Evolutionary conservation across 805 yeast genomes (phyloP).

Genomic region (Kodamaea lidongshanica): DNA sequence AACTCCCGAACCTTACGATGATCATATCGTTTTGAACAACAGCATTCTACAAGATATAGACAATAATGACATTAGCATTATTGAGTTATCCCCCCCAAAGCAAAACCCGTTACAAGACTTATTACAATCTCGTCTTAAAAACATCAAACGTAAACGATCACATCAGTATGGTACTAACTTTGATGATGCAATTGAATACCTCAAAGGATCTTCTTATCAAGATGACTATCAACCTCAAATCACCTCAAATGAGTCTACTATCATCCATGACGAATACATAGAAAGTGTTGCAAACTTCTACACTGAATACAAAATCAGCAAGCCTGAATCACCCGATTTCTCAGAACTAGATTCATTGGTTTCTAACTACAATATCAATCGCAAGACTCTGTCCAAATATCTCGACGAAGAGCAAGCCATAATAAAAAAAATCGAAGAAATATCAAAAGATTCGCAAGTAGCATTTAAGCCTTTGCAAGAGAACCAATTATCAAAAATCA

Average conservation of each 20-base stretch:
- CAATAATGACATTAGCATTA: slow-evolving; percentile 1
- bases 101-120: slow-evolving; percentile 3
- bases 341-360: slow-evolving; percentile 21
- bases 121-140: slow-evolving; percentile 2
- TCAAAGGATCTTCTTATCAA: slow-evolving; percentile 19
- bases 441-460: slow-evolving; percentile 5
- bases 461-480: slow-evolving; percentile 18
- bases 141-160: not conserved
- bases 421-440: slow-evolving; percentile 5
- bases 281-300: slow-evolving; percentile 10
- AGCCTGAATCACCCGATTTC: slow-evolving; percentile 15
- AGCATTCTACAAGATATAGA: slow-evolving; percentile 10
- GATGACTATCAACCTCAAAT: slow-evolving; percentile 20
- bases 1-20: slow-evolving; percentile 7
- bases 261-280: slow-evolving; percentile 20
- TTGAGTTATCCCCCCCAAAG: slow-evolving; percentile 1
- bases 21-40: too few species aligned
- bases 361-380: slow-evolving; percentile 9
- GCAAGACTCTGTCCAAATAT: slow-evolving; percentile 8
- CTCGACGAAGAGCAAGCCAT: slow-evolving; percentile 10
- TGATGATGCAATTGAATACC: slow-evolving; percentile 10
- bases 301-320: slow-evolving; percentile 22
- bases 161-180: slow-evolving; percentile 35
- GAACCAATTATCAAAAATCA: slow-evolving; percentile 28
- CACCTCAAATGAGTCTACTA: slow-evolving; percentile 3